Percentiles rank a stretch among this genome's conserved stretches.
Conservation (phyloP, 768 basidiomycete genomes). For the Mycena polygramma region DNA sequence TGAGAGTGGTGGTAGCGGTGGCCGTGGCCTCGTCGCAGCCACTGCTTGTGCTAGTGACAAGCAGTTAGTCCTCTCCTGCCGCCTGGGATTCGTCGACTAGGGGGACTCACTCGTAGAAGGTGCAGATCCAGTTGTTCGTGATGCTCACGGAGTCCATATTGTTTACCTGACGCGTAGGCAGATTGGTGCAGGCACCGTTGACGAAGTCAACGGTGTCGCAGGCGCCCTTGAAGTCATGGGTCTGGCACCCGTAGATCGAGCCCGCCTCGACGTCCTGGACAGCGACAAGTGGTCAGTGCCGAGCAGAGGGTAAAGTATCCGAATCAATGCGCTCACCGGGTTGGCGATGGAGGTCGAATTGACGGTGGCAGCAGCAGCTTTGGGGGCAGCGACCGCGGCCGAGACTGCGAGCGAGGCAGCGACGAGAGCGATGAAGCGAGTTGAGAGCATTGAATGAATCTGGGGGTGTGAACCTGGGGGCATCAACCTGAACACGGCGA, state of each 20-base stretch:
- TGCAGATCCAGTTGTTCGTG: background rate
- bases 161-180: background rate
- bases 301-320: background rate
- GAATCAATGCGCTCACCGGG: background rate
- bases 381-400: background rate
- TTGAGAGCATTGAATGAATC: background rate
- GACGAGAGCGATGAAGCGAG: constrained; percentile 4
- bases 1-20: too few species aligned
- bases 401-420: background rate
- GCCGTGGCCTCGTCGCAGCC: too few species aligned
- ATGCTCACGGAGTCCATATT: background rate
- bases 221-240: background rate
- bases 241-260: background rate
- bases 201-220: background rate
- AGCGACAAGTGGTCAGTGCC: background rate
- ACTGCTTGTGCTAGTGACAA: too few species aligned
- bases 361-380: background rate
- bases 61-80: too few species aligned
- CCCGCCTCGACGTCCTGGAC: background rate
- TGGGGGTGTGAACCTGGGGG: too few species aligned
- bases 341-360: too few species aligned
- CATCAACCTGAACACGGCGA: too few species aligned
- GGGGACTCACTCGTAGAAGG: background rate
- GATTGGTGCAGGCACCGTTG: background rate
- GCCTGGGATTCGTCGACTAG: too few species aligned